Base-by-base conservation (phyloP, 805 yeast genomes). In the Kluyveromyces dobzhanskii region DNA sequence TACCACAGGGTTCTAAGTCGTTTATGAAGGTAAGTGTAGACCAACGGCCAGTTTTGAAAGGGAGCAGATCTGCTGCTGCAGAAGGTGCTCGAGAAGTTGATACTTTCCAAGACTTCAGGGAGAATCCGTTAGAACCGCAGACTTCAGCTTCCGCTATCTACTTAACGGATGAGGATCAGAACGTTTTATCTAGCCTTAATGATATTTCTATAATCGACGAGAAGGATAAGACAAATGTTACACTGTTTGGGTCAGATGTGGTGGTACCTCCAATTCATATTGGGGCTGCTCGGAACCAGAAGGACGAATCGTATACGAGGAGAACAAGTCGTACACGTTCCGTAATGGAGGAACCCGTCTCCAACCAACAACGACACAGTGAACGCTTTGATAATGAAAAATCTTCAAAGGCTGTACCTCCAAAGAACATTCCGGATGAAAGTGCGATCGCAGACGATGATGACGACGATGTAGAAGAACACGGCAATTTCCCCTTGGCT, bases 401-500 rank as follows among this genome's bases (percentile, higher is more conserved):
- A 21, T 21, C n/a, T n/a, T n/a, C n/a, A n/a, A n/a, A n/a, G n/a
- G n/a, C n/a, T n/a, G n/a, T n/a, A n/a, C n/a, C n/a, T 21, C 9
- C 24, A 6, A 21, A 21, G 24, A 21, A 6, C 6, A 27, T 27
- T 14, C 30, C 30, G 5, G 30, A 34, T 16, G 37, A 34, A 24
- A 25, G 21, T 14, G 32, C 23, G 4, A 30, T 29, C 6, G 39
- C 17, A 6, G 41, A 35, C 33, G 44, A 38, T 9, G 27, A 21
- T 21, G 24, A 21, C 24, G 53, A 48, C 3, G 55, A 51, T 8
- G 57, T 52, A 4, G 55, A 50, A 10, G 57, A 54, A 8, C 59
- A 59, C 8, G 59, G 63, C 5, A 64, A 67, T 30, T 82, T 69
- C 47, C 83, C 87, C 3, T 62, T 86, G 23, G 84, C 95, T 1